Evolutionary conservation across 2,329 filamentous ascomycete genomes (phyloP).

Genomic region (Onygenales sp.): DNA sequence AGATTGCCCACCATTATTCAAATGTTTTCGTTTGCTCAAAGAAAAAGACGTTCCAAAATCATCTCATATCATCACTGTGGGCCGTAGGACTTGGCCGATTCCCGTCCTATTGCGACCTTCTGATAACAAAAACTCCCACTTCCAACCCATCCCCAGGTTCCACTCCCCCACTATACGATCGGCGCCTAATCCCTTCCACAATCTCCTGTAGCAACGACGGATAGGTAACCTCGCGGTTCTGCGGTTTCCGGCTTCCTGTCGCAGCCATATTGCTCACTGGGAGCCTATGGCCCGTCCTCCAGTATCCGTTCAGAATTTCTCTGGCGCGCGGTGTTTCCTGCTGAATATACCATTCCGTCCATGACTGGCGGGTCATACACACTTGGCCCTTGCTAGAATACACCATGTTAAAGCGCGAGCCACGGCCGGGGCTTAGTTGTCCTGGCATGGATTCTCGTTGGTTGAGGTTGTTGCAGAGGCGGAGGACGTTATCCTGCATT

Average conservation of each 20-base stretch:
- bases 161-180: slow-evolving; percentile 36
- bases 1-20: too few relatives aligned
- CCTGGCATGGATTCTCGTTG: slow-evolving; percentile 14
- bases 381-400: slow-evolving; percentile 45
- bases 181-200: slow-evolving; percentile 46
- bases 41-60: neutral
- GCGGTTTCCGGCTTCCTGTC: slow-evolving; percentile 18
- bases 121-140: slow-evolving; percentile 41
- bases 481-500: slow-evolving; percentile 33
- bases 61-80: too few relatives aligned
- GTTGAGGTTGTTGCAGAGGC: slow-evolving; percentile 31
- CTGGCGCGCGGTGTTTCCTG: slow-evolving; percentile 53
- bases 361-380: slow-evolving; percentile 42
- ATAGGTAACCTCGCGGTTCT: slow-evolving; percentile 39
- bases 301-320: slow-evolving; percentile 36
- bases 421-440: slow-evolving; percentile 22
- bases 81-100: neutral
- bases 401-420: slow-evolving; percentile 35
- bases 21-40: neutral
- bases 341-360: slow-evolving; percentile 57
- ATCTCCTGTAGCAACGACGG: slow-evolving; percentile 51
- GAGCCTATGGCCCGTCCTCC: slow-evolving; percentile 28
- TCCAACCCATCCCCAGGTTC: slow-evolving; percentile 37
- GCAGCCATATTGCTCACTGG: slow-evolving; percentile 20
- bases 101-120: slow-evolving; percentile 22